Conservation (phyloP, 129 eudicot genomes). For the Chrysanthemum lavandulifolium region DNA sequence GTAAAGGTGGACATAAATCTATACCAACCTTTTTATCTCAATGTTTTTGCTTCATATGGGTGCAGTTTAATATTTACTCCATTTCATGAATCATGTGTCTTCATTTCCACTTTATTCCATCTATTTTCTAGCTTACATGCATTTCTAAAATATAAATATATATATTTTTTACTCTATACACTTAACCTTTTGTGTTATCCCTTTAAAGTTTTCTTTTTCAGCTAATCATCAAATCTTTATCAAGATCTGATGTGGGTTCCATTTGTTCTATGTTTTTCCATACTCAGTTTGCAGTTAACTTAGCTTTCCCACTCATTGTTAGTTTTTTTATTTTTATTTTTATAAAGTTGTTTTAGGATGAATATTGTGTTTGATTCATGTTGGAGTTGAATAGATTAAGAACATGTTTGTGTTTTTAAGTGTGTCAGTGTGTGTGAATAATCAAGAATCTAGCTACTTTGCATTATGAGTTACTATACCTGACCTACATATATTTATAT, state of each 20-base stretch:
- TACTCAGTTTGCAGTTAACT: slow-evolving; percentile 11
- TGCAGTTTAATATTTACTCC: slow-evolving; percentile 23
- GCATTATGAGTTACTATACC: slow-evolving; percentile 25
- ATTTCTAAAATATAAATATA: slow-evolving; percentile 12
- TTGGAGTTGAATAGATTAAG: slow-evolving; percentile 14
- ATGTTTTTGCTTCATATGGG: slow-evolving; percentile 31
- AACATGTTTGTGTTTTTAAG: slow-evolving; percentile 16
- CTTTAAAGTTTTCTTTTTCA: slow-evolving; percentile 19
- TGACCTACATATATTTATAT: slow-evolving; percentile 29
- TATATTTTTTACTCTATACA: slow-evolving; percentile 9
- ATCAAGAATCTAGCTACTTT: slow-evolving; percentile 30
- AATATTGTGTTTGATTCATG: slow-evolving; percentile 11
- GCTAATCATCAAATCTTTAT: slow-evolving; percentile 13
- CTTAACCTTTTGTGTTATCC: slow-evolving; percentile 27
- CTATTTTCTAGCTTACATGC: slow-evolving; percentile 27
- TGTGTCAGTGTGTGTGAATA: slow-evolving; percentile 31
- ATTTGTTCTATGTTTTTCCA: slow-evolving; percentile 21
- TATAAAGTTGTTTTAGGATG: not conserved
- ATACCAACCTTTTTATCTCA: slow-evolving; percentile 13
- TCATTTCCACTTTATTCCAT: slow-evolving; percentile 10
- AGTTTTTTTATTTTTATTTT: slow-evolving; percentile 10
- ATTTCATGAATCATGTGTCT: slow-evolving; percentile 30
- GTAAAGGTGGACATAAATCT: slow-evolving; percentile 31
- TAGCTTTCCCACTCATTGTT: not conserved
- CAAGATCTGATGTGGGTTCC: slow-evolving; percentile 36